Percentiles rank a stretch among this genome's conserved stretches.
These are phyloP conservation scores for Thecaphora thlaspeos DNA, from an alignment of 1,284 basidiomycete genomes.

Conservation along the genomic window DNA sequence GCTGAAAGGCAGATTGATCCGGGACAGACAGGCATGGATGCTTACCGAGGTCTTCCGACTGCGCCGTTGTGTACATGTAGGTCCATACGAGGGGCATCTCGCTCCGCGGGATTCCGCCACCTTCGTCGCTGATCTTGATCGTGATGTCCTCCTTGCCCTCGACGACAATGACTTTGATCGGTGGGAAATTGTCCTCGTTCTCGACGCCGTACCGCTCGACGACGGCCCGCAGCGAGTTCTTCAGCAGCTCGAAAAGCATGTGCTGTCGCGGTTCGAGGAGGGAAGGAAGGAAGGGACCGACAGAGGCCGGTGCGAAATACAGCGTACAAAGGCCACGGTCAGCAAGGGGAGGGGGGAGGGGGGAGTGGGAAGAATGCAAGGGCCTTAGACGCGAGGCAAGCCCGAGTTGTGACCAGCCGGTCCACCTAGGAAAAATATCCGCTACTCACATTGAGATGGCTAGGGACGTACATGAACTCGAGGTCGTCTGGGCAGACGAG, in stretches of 20 bases:
- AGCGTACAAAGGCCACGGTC: no score
- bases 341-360: no score
- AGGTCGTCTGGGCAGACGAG: constrained; percentile 88
- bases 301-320: no score
- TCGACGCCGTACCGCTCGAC: constrained; percentile 89
- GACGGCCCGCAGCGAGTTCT: constrained; percentile 94
- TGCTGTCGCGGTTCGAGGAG: constrained; percentile 63
- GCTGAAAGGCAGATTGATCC: no score
- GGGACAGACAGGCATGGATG: no score
- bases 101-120: constrained; percentile 86
- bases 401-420: no score
- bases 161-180: constrained; percentile 94
- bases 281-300: not conserved
- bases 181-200: constrained; percentile 77
- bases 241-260: constrained; percentile 96
- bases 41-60: constrained; percentile 69
- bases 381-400: no score
- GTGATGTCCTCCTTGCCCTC: constrained; percentile 84
- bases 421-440: no score
- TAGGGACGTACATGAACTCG: constrained; percentile 92
- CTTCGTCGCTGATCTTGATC: constrained; percentile 95
- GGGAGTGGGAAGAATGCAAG: no score
- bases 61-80: constrained; percentile 97
- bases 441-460: constrained; percentile 65
- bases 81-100: constrained; percentile 97